phyloP scores from a whole-genome alignment of 179 eudicot species.

The Spinacia oleracea region DNA sequence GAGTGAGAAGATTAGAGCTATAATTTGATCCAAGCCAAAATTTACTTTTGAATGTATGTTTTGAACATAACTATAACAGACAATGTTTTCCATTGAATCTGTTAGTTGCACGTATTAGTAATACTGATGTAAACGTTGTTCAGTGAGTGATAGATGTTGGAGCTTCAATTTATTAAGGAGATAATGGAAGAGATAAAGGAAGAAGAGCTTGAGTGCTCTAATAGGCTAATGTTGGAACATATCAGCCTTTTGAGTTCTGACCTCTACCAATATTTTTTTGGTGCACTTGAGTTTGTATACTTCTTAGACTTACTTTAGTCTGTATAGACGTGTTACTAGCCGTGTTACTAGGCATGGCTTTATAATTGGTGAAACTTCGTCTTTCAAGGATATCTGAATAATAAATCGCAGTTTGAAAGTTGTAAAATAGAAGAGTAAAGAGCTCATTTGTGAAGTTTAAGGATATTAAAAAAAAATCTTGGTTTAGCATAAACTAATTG shows the following conservation, averaged over 20 bases:
- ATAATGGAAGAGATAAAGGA: background rate
- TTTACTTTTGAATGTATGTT: background rate
- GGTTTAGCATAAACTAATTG: too few relatives aligned
- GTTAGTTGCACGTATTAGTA: background rate
- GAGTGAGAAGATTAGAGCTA: background rate
- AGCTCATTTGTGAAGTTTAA: background rate
- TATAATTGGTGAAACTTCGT: background rate
- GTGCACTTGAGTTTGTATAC: background rate
- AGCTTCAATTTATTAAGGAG: background rate
- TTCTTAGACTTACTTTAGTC: background rate
- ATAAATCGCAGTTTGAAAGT: background rate
- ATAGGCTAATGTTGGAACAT: too few relatives aligned
- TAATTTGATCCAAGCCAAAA: background rate
- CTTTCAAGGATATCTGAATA: background rate
- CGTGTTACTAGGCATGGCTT: background rate
- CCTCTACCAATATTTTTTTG: background rate
- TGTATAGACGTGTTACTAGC: too few relatives aligned
- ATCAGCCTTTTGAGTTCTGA: background rate
- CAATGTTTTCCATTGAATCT: background rate
- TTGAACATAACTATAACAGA: too few relatives aligned
- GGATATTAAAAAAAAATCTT: background rate
- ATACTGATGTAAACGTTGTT: background rate
- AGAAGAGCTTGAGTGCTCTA: conserved; percentile 2
- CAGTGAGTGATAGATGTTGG: background rate
- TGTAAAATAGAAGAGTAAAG: background rate